Evolutionary conservation across 78 protist species (phyloP).

Genomic region (Cyanophora paradoxa): DNA sequence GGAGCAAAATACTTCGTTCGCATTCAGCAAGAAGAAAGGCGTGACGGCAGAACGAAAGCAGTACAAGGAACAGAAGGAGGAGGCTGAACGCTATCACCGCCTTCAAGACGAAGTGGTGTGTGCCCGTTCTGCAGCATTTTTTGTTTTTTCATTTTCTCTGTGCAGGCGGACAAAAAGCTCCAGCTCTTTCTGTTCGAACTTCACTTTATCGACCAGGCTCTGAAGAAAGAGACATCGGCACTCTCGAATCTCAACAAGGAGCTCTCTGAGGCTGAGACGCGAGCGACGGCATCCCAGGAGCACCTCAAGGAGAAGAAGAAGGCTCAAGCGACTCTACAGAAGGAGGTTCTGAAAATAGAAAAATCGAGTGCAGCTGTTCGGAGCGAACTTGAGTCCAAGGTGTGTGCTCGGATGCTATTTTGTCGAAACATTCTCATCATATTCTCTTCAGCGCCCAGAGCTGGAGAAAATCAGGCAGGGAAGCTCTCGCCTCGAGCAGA

Average conservation of each 20-base stretch:
- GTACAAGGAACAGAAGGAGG: constrained; percentile 66
- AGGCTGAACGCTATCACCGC: constrained; percentile 55
- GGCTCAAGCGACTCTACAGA: background rate
- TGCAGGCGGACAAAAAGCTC: background rate
- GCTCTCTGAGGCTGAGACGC: background rate
- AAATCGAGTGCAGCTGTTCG: too few relatives aligned
- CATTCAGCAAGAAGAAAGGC: constrained; percentile 34
- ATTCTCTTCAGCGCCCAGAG: too few relatives aligned
- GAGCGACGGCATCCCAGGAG: background rate
- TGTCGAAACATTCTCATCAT: too few relatives aligned
- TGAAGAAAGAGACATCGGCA: background rate
- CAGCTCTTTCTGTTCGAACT: constrained; percentile 48
- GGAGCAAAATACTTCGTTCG: constrained; percentile 26
- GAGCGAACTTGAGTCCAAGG: too few relatives aligned
- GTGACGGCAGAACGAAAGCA: constrained; percentile 30
- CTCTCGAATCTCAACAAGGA: background rate
- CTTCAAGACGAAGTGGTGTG: constrained; percentile 1
- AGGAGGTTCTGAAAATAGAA: background rate
- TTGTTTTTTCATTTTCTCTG: background rate
- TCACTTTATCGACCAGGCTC: constrained; percentile 25
- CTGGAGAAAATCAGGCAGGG: background rate
- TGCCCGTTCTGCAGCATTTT: background rate
- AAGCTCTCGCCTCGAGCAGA: too few relatives aligned
- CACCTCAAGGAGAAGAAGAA: background rate
- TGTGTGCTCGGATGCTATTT: too few relatives aligned